Evolutionary conservation across 1,139 yeast species (phyloP), one percentile per base, ranked within the genome.

Genomic region (Saccharomycopsis hybrid): DNA sequence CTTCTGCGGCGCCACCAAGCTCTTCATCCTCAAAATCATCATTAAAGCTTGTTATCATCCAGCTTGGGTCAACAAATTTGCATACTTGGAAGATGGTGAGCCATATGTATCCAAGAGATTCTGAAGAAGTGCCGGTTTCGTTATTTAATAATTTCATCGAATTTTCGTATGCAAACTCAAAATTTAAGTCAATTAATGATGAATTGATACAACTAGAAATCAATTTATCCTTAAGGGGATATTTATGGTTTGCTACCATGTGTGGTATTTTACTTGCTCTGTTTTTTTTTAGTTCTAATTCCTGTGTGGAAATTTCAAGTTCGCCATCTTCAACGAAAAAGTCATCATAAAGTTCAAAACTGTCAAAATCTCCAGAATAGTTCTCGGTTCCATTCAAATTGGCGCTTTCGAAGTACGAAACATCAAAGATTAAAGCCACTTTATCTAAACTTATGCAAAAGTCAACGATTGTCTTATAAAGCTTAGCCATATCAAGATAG

Each of bases 61-160:
- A 52, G 11, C n/a, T 24, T 3, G 55, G 55, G 39, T 52, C 51
- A 11, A 52, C 61, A 53, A 59, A 72, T 55, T 70, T 72, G 2
- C 77, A 77, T 3, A 73, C 73, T 56, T 73, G 78, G 54, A 71
- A 73, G 51, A 73, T 70, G 9, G 75, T 68, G 43, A 73, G 60
- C 78, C 78, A 73, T 52, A 70, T 59, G 13, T 64, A 64, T 44
- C 62, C 64, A 41, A 71, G 57, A 8, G 51, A 49, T 57, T 58
- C 47, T 24, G 45, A 33, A 5, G 48, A 44, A 2, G 51, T 41
- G 9, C 49, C 48, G 11, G 53, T 52, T 30, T 50, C 51, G 24
- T 53, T 50, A 8, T 41, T 36, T 32, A 53, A 41, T 5, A 53
- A 36, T 46, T 65, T 68, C 44, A 61, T 59, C 9, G 73, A 60